These are phyloP conservation scores for Intubia oerlemansii DNA, from an alignment of 2,329 filamentous ascomycete genomes.

Conservation along the genomic window DNA sequence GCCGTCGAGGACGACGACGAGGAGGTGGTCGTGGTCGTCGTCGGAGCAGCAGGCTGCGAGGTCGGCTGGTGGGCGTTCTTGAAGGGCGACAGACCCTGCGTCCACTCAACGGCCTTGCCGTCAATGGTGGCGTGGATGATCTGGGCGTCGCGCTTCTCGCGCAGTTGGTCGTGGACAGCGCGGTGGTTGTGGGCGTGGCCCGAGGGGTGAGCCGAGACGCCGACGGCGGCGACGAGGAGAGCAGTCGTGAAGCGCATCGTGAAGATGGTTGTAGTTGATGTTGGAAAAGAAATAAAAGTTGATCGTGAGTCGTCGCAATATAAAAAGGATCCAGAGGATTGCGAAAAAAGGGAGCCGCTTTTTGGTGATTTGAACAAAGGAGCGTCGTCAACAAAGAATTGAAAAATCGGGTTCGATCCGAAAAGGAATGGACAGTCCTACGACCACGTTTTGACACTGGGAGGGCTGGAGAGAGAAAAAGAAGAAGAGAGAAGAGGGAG, in stretches of 20 bases:
- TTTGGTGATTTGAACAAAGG: too few species aligned
- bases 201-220: conserved; percentile 14
- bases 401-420: too few species aligned
- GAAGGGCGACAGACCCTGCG: conserved; percentile 10
- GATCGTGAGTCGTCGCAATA: conserved; percentile 6
- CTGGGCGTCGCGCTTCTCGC: conserved; percentile 9
- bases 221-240: conserved; percentile 13
- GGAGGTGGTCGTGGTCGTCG: not conserved
- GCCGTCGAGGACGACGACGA: not conserved
- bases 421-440: conserved; percentile 2
- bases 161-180: conserved; percentile 10
- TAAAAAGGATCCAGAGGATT: conserved; percentile 1
- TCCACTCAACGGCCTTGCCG: conserved; percentile 12
- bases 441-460: conserved; percentile 2
- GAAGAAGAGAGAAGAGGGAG: not conserved
- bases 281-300: conserved; percentile 6
- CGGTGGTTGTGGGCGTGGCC: conserved; percentile 17
- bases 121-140: conserved; percentile 10
- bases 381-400: too few species aligned
- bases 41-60: not conserved
- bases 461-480: conserved; percentile 1
- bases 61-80: conserved; percentile 11
- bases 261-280: not conserved
- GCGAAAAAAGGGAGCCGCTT: conserved; percentile 4
- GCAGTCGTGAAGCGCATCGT: conserved; percentile 11